Evolutionary conservation across 169 alveolate species (phyloP).

Genomic region (Plasmodium chabaudi): DNA sequence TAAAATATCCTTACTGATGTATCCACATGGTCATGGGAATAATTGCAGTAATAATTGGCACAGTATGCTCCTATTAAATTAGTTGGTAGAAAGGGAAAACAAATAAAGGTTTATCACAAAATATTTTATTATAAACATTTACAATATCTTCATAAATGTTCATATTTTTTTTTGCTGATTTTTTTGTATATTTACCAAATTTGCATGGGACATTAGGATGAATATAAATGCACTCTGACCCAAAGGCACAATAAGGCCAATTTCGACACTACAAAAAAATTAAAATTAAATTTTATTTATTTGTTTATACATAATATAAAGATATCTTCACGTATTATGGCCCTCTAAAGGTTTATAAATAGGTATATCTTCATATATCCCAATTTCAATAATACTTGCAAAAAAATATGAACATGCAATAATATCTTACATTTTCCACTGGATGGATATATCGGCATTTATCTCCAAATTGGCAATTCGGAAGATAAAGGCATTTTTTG

Average conservation of each 20-base stretch:
- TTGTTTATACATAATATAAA: not conserved
- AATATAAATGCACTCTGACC: conserved; percentile 81
- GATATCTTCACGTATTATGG: too few species aligned
- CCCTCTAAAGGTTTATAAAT: too few species aligned
- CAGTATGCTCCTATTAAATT: conserved; percentile 22
- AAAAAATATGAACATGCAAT: too few species aligned
- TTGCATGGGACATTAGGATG: conserved; percentile 84
- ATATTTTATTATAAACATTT: not conserved
- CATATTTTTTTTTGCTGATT: not conserved
- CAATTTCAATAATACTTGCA: too few species aligned
- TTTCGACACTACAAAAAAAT: conserved; percentile 76
- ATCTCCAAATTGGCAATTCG: conserved; percentile 86
- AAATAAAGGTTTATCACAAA: conserved; percentile 1
- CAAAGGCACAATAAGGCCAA: conserved; percentile 85
- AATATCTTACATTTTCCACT: conserved; percentile 74
- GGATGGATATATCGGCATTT: conserved; percentile 89
- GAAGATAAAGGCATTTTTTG: conserved; percentile 83
- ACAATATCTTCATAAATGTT: not conserved
- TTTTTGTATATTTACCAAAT: conserved; percentile 70
- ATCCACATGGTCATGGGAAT: conserved; percentile 52
- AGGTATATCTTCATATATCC: too few species aligned
- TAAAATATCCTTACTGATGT: conserved; percentile 16
- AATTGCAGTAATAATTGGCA: conserved; percentile 53
- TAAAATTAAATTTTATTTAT: not conserved
- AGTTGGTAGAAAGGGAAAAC: not conserved